A percentile compares a stretch with the other conserved stretches of the same genome.
Evolutionary conservation across 1,139 yeast species (phyloP).

Genomic region (Yamadazyma dushanensis): DNA sequence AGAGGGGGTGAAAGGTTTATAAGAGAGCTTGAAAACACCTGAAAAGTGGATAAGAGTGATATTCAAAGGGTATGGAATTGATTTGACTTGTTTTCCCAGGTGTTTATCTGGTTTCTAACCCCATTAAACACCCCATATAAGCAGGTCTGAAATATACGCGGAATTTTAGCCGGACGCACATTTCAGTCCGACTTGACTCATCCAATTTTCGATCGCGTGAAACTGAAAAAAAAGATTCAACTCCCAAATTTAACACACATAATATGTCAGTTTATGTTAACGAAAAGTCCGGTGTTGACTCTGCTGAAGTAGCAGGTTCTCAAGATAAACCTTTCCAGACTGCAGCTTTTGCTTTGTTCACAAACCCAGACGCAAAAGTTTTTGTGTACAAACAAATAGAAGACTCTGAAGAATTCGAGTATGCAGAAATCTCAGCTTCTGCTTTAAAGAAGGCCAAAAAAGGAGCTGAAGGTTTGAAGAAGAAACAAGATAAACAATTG

Average conservation of each 20-base stretch:
- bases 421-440: constrained; percentile 81
- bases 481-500: constrained; percentile 82
- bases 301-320: constrained; percentile 53
- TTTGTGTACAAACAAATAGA: constrained; percentile 65
- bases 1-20: no score
- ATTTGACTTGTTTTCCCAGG: no score
- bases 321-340: constrained; percentile 72
- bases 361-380: constrained; percentile 58
- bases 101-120: no score
- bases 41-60: no score
- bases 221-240: neutral
- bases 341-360: constrained; percentile 78
- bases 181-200: neutral
- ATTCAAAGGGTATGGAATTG: no score
- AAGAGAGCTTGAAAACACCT: no score
- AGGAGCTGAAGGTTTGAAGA: constrained; percentile 89
- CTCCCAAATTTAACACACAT: neutral
- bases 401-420: constrained; percentile 55
- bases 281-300: constrained; percentile 72
- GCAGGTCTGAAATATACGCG: no score
- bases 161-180: no score
- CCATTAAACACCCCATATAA: no score
- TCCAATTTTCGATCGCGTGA: no score
- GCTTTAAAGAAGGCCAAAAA: constrained; percentile 96
- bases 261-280: constrained; percentile 57